These are phyloP conservation scores for Venturia oleaginea DNA, from an alignment of 2,329 filamentous ascomycete species.

Conservation along the genomic window DNA sequence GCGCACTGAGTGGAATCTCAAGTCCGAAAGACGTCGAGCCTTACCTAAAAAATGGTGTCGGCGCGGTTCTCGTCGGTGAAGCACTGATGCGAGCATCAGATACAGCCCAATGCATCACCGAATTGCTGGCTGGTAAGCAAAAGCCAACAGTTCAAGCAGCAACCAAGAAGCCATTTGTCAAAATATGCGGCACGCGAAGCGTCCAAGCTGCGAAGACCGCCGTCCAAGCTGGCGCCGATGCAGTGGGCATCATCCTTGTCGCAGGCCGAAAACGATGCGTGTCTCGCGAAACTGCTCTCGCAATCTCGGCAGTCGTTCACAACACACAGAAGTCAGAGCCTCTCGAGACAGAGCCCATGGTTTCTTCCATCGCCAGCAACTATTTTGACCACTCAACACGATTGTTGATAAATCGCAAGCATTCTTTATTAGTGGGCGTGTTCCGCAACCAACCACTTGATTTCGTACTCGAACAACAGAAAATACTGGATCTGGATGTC, in stretches of 20 bases:
- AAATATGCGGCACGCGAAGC: slow-evolving; percentile 88
- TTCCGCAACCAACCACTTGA: slow-evolving; percentile 85
- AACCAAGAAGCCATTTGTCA: slow-evolving; percentile 52
- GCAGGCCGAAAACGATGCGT: slow-evolving; percentile 73
- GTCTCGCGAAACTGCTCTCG: slow-evolving; percentile 63
- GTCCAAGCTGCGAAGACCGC: slow-evolving; percentile 72
- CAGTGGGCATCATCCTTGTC: slow-evolving; percentile 88
- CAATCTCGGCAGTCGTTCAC: slow-evolving; percentile 74
- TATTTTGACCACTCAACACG: slow-evolving; percentile 57
- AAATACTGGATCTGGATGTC: slow-evolving; percentile 68
- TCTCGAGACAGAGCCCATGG: slow-evolving; percentile 20
- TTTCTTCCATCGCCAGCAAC: slow-evolving; percentile 34
- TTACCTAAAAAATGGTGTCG: slow-evolving; percentile 82
- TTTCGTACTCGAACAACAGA: slow-evolving; percentile 72
- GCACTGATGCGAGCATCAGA: slow-evolving; percentile 88
- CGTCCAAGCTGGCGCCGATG: slow-evolving; percentile 77
- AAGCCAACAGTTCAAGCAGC: slow-evolving; percentile 19
- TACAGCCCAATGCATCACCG: slow-evolving; percentile 70
- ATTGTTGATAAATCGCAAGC: slow-evolving; percentile 41
- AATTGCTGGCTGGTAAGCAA: slow-evolving; percentile 58
- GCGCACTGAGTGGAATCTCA: slow-evolving; percentile 89
- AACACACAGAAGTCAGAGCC: slow-evolving; percentile 31
- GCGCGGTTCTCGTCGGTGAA: slow-evolving; percentile 88
- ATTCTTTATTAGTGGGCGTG: slow-evolving; percentile 80
- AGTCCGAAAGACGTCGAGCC: slow-evolving; percentile 78